Conservation (phyloP, 805 yeast genomes). For the Metschnikowia dekortorum region DNA sequence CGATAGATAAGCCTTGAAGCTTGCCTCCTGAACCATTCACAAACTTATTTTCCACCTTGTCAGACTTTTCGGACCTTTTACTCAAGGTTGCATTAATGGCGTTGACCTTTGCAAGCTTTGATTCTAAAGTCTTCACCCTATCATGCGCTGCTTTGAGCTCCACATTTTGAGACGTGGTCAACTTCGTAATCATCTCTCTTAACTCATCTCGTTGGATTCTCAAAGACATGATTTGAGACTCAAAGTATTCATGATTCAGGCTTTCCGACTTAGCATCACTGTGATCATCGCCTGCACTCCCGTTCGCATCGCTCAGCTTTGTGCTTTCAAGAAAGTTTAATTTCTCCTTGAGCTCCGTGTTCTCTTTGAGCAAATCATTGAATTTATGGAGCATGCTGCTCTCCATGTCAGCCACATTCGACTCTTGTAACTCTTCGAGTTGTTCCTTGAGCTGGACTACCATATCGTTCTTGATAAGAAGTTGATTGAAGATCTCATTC, state of each 20-base stretch:
- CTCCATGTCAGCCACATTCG: slow-evolving; percentile 22
- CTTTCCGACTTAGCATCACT: slow-evolving; percentile 6
- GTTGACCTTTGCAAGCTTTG: slow-evolving; percentile 26
- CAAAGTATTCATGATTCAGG: slow-evolving; percentile 11
- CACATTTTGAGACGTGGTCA: slow-evolving; percentile 31
- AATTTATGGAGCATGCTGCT: slow-evolving; percentile 35
- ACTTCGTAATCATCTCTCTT: slow-evolving; percentile 35
- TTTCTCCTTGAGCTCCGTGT: slow-evolving; percentile 34
- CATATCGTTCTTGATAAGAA: slow-evolving; percentile 45
- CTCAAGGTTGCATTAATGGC: slow-evolving; percentile 33
- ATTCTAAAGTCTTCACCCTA: slow-evolving; percentile 30
- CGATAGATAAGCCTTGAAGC: slow-evolving; percentile 37
- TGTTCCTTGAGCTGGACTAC: slow-evolving; percentile 45
- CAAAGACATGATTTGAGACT: slow-evolving; percentile 14
- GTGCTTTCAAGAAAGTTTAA: slow-evolving; percentile 1
- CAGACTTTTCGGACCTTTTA: slow-evolving; percentile 18
- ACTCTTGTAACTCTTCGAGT: slow-evolving; percentile 32
- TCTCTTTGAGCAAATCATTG: slow-evolving; percentile 36
- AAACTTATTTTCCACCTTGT: slow-evolving; percentile 3
- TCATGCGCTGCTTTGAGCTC: slow-evolving; percentile 36
- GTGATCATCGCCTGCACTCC: background rate
- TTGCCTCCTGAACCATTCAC: slow-evolving; percentile 27
- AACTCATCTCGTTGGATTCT: slow-evolving; percentile 37
- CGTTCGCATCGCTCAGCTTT: background rate
- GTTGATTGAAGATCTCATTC: slow-evolving; percentile 45